These are phyloP conservation scores for Solanum pennellii DNA, from an alignment of 257 asterid genomes.

Conservation along the genomic window DNA sequence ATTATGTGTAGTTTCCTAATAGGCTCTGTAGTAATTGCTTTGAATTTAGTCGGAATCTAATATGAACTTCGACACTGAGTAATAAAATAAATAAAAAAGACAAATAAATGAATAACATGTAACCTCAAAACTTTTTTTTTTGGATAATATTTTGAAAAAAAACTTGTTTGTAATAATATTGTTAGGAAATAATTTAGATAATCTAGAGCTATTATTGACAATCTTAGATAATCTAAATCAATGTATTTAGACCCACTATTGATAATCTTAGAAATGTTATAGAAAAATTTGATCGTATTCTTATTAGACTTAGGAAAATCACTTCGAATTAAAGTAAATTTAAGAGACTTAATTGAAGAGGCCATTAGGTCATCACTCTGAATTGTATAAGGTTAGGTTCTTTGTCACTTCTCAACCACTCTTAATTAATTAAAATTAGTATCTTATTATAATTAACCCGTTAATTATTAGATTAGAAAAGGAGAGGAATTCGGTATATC, in stretches of 20 bases:
- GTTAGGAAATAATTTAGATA: neutral
- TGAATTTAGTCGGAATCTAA: too few species aligned
- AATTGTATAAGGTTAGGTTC: neutral
- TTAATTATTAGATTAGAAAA: neutral
- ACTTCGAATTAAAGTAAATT: neutral
- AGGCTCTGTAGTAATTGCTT: too few species aligned
- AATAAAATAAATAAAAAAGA: too few species aligned
- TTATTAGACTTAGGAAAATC: neutral
- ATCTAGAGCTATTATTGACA: neutral
- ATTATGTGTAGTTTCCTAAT: too few species aligned
- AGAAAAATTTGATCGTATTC: too few species aligned
- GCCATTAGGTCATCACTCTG: neutral
- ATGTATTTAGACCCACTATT: neutral
- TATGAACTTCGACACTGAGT: rapidly evolving
- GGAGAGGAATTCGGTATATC: neutral
- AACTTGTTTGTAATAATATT: neutral
- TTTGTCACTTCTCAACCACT: neutral
- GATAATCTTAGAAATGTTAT: neutral
- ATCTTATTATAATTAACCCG: neutral
- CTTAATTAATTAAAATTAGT: neutral
- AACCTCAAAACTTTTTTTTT: neutral
- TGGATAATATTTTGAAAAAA: neutral
- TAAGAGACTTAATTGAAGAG: neutral
- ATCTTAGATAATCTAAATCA: neutral
- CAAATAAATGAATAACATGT: neutral